phyloP scores from a whole-genome alignment of 371 early-diverging fungal genomes.

The Funneliformis caledonium region DNA sequence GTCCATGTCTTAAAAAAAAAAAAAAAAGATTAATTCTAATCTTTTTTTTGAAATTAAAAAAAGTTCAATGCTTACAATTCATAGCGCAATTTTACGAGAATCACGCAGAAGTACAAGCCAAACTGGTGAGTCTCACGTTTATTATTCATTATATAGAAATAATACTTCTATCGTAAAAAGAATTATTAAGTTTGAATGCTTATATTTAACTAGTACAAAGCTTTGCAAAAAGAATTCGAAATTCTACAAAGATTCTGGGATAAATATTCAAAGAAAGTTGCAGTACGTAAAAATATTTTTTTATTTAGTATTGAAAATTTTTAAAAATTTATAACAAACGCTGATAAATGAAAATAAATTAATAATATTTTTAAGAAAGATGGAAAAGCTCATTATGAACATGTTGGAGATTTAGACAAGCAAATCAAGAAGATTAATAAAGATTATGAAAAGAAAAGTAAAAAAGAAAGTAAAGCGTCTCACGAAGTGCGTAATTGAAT shows the following conservation, averaged over 20 bases:
- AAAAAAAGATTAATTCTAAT: neutral
- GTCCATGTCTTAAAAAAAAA: neutral
- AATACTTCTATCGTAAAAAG: neutral
- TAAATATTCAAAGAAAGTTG: slow-evolving; percentile 25
- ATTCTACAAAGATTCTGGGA: slow-evolving; percentile 28
- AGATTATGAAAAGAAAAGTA: slow-evolving; percentile 25
- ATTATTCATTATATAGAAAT: neutral
- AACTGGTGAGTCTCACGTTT: neutral
- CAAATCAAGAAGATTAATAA: slow-evolving; percentile 23
- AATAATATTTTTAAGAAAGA: slow-evolving; percentile 14
- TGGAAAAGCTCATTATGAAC: slow-evolving; percentile 5
- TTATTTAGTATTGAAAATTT: neutral
- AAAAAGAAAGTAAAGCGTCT: slow-evolving; percentile 12
- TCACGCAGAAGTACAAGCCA: slow-evolving; percentile 5
- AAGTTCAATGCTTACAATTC: slow-evolving; percentile 8
- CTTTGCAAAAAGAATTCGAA: slow-evolving; percentile 29
- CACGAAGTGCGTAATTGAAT: slow-evolving; percentile 1
- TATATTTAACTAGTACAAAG: neutral
- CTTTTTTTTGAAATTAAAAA: neutral
- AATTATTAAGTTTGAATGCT: neutral
- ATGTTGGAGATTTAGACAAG: slow-evolving; percentile 3
- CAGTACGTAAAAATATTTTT: neutral
- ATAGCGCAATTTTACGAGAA: slow-evolving; percentile 25
- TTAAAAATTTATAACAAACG: neutral
- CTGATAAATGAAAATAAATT: neutral